Conservation (phyloP, 805 yeast genomes). For the Clavispora fructus region DNA sequence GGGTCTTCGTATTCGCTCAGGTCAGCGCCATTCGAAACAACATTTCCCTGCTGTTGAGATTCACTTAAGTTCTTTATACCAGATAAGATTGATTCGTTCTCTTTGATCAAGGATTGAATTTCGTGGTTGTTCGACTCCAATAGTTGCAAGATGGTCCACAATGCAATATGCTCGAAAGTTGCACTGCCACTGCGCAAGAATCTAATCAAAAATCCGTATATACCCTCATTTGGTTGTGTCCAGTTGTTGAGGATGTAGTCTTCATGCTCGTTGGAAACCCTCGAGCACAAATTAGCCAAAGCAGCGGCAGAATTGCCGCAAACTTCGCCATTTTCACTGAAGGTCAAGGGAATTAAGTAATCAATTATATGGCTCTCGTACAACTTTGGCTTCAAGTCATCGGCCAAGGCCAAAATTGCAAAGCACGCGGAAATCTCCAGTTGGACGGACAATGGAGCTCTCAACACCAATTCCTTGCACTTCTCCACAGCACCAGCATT, state of each 20-base stretch:
- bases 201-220: conserved; percentile 73
- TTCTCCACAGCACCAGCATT: conserved; percentile 95
- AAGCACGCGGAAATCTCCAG: conserved; percentile 95
- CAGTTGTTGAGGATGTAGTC: conserved; percentile 70
- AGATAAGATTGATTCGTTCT: conserved; percentile 47
- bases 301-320: conserved; percentile 99
- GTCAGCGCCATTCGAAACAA: conserved; percentile 6
- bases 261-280: conserved; percentile 72
- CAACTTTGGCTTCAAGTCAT: conserved; percentile 81
- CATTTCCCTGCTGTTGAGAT: conserved; percentile 27
- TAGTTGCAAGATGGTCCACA: conserved; percentile 93
- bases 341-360: conserved; percentile 87
- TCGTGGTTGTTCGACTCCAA: conserved; percentile 78
- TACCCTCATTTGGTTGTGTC: conserved; percentile 78
- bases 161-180: conserved; percentile 95
- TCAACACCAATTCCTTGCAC: conserved; percentile 80
- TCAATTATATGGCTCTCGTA: conserved; percentile 80
- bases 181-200: conserved; percentile 81
- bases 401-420: conserved; percentile 94
- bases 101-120: conserved; percentile 51
- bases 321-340: conserved; percentile 83
- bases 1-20: conserved; percentile 53
- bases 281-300: conserved; percentile 87
- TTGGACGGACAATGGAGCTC: conserved; percentile 87
- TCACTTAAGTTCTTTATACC: conserved; percentile 48